These are phyloP conservation scores for Solanum acaule DNA, from an alignment of 257 asterid species.

Conservation along the genomic window DNA sequence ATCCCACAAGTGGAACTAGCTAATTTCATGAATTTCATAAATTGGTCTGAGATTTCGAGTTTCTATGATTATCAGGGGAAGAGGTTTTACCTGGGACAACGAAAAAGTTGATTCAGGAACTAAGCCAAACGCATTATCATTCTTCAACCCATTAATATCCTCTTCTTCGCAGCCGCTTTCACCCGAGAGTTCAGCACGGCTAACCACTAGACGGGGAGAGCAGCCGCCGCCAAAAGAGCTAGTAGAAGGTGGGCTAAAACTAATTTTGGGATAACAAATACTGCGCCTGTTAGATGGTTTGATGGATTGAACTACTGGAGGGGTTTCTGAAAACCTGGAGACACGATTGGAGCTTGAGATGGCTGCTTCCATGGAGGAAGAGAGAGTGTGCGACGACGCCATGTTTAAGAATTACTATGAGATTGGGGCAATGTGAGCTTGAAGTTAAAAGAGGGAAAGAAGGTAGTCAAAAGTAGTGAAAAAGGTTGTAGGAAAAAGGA, in stretches of 20 bases:
- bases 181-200: slow-evolving; percentile 12
- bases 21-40: not conserved
- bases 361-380: slow-evolving; percentile 58
- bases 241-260: slow-evolving; percentile 6
- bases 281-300: not conserved
- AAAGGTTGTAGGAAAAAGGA: not conserved
- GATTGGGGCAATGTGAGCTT: not conserved
- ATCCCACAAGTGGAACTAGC: not conserved
- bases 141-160: slow-evolving; percentile 9
- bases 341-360: slow-evolving; percentile 29
- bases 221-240: slow-evolving; percentile 11
- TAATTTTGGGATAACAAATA: slow-evolving; percentile 5
- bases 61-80: not conserved
- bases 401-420: not conserved
- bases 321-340: slow-evolving; percentile 23
- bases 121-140: slow-evolving; percentile 23
- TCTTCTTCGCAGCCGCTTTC: slow-evolving; percentile 11
- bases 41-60: not conserved
- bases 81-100: slow-evolving; percentile 29
- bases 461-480: not conserved
- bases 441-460: not conserved
- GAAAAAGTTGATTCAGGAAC: slow-evolving; percentile 25
- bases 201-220: slow-evolving; percentile 23
- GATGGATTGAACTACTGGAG: slow-evolving; percentile 1
- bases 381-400: slow-evolving; percentile 19